Conservation (phyloP, 306 rosid species). For the Inga oerstediana region DNA sequence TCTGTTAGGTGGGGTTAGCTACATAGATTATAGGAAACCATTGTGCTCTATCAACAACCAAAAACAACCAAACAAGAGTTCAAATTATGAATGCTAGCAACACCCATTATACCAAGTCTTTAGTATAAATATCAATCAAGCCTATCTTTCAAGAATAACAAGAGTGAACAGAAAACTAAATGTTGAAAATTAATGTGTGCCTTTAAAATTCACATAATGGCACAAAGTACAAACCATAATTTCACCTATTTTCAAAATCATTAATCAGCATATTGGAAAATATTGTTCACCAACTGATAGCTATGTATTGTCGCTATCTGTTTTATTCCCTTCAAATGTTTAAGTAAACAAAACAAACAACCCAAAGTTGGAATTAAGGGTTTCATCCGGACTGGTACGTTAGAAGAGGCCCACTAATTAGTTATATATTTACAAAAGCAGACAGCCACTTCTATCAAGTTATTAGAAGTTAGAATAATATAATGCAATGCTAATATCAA, state of each 20-base stretch:
- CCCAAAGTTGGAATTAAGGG: conserved; percentile 3
- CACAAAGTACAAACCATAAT: conserved; percentile 9
- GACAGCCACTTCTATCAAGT: not conserved
- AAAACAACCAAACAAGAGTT: not conserved
- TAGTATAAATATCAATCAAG: conserved; percentile 17
- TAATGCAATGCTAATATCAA: not conserved
- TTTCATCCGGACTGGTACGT: not conserved
- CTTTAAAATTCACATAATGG: conserved; percentile 20
- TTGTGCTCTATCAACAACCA: not conserved
- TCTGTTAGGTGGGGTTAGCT: not conserved
- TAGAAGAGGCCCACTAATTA: not conserved
- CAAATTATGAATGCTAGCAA: conserved; percentile 2
- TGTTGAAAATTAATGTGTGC: not conserved
- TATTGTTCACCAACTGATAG: conserved; percentile 26
- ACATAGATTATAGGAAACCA: not conserved
- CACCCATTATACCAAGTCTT: conserved; percentile 9
- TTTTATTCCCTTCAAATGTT: not conserved
- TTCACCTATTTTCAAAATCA: conserved; percentile 5
- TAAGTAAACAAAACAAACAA: conserved; percentile 4
- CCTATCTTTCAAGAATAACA: conserved; percentile 17
- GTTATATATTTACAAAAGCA: not conserved
- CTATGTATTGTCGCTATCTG: not conserved
- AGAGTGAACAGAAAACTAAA: not conserved
- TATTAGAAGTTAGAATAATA: not conserved
- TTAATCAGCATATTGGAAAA: conserved; percentile 8